Base-by-base conservation (phyloP, 2,329 filamentous ascomycete species). In the Cytospora paraplurivora region DNA sequence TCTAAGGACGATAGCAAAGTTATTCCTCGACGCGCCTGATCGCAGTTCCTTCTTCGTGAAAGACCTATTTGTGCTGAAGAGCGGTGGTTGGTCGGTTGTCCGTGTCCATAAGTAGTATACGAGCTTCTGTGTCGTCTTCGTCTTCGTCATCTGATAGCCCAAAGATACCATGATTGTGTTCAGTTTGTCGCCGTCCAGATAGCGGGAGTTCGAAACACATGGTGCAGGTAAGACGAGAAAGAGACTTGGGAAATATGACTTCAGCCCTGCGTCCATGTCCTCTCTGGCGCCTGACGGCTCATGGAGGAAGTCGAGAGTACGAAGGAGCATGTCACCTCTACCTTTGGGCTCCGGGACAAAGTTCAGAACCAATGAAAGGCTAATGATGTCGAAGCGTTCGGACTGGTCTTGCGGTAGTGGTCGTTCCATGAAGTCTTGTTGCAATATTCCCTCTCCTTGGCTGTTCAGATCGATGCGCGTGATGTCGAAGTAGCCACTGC, bases 391-490 rank as follows among this genome's bases (percentile, higher is more conserved):
- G 73, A 98, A 98, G 27, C 80, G 80, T 49, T 93, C 87, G 0
- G 78, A 75, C 7, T 83, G 79, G 27, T 82, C 74, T 6, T 72
- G 73, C 0, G 94, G 94, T 3, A 94, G 75, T 0, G 93, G 91
- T 33, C 93, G 84, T 69, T 92, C 79, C 93, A 99, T 97, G 72
- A 99, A 98, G 75, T 99, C 92, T 73, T 97, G 92, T 75, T 96
- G 87, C 63, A 88, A 73, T 68, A 99, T 99, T 0, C 87, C 88
- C 1, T 88, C 81, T 54, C 88, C 88, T 72, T 96, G 92, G 65
- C 93, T 95, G 76, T 96, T 91, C 62, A 99, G 79, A 73, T 99
- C 95, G 73, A 99, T 97, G 67, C 93, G 86, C 66, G 88, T 85
- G 70, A 96, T 86, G 41, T 90, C 81, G 70, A 98, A 90, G 51